Evolutionary conservation across 2,329 filamentous ascomycete species (phyloP), one percentile per base, ranked within the genome.

Genomic region (Sarocladium strictum): DNA sequence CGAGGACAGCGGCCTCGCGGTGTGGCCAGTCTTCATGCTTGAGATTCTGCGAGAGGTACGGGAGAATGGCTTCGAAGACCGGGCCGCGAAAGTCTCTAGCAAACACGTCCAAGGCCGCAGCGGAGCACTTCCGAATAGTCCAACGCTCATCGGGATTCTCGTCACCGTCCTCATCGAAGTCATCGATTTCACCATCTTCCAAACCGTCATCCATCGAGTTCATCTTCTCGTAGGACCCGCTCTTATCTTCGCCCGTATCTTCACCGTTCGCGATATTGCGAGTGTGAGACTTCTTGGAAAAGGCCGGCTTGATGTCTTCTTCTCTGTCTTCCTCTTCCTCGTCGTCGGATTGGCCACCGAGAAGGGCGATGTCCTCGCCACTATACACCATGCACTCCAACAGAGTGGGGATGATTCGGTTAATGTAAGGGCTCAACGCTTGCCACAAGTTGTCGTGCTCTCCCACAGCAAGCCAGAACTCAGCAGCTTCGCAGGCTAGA

Each of bases 101-200:
- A 63, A 99, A 92, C 12, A 96, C 90, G 67, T 99, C 94, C 38
- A 99, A 78, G 9, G 94, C 92, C 12, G 94, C 94, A 7, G 94
- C 94, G 35, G 94, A 97, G 74, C 94, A 97, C 73, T 99, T 99
- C 59, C 94, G 85, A 53, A 99, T 76, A 54, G 93, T 97, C 94
- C 94, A 99, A 62, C 85, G 83, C 67, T 96, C 90, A 68, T 97
- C 94, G 0, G 90, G 90, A 62, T 92, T 90, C 51, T 80, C 81
- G 58, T 91, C 90, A 49, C 89, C 88, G 54, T 85, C 81, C 35
- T 86, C 86, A 38, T 87, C 80, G 47, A 80, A 76, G n/a, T 85
- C 83, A 35, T 86, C 88, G 41, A 96, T 84, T 68, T 97, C 92
- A 35, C 91, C 93, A 58, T 97, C 93, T 63, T 93, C 93, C 6